Evolutionary conservation across 2,329 filamentous ascomycete species (phyloP).

Genomic region (Fusarium austroafricanum): DNA sequence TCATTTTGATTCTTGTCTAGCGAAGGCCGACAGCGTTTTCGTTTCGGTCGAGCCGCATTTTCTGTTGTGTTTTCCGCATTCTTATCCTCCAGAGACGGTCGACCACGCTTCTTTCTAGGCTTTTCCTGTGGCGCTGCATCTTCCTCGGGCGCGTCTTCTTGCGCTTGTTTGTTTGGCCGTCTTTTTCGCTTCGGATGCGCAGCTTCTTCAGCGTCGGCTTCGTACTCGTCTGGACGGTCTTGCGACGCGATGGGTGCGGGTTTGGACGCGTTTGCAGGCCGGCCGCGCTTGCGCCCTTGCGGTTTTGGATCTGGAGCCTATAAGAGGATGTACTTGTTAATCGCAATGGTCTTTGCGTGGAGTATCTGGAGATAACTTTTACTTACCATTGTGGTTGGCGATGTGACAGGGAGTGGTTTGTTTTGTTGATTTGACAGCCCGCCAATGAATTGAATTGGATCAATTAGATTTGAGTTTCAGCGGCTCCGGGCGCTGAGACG

Average conservation of each 20-base stretch:
- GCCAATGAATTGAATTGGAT: constrained; percentile 7
- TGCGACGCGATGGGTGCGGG: constrained; percentile 45
- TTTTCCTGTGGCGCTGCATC: constrained; percentile 21
- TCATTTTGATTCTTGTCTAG: constrained; percentile 28
- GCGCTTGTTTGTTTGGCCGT: constrained; percentile 22
- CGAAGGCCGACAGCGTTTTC: constrained; percentile 53
- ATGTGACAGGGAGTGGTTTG: constrained; percentile 7
- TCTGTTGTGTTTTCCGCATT: constrained; percentile 19
- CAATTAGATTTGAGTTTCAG: constrained; percentile 22
- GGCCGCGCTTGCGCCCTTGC: constrained; percentile 58
- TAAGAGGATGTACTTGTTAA: background rate
- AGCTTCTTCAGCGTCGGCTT: constrained; percentile 44
- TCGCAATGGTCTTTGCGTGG: background rate
- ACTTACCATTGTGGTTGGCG: constrained; percentile 25
- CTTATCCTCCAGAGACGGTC: constrained; percentile 41
- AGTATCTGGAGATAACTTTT: background rate
- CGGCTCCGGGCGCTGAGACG: constrained; percentile 28
- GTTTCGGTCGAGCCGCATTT: constrained; percentile 46
- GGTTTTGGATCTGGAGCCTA: constrained; percentile 46
- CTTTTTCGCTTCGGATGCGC: constrained; percentile 40
- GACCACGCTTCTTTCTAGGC: constrained; percentile 46
- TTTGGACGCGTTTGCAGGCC: constrained; percentile 56
- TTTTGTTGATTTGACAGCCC: constrained; percentile 24
- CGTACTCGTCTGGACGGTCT: constrained; percentile 39
- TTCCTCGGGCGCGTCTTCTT: constrained; percentile 12